Evolutionary conservation across 1,284 basidiomycete species (phyloP).

Genomic region (Meripilus lineatus): DNA sequence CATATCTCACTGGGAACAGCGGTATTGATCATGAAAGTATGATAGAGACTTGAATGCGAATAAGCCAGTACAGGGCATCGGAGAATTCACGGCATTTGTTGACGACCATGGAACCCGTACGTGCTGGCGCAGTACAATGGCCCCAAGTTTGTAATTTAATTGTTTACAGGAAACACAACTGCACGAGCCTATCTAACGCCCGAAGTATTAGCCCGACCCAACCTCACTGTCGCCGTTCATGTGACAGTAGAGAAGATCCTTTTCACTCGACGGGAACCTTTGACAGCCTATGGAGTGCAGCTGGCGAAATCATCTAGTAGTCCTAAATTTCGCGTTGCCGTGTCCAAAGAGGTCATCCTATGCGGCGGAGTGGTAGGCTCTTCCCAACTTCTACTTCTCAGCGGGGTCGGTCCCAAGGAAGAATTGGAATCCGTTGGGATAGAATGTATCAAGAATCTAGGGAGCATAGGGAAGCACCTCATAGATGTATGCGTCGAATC

Average conservation of each 20-base stretch:
- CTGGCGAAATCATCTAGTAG: conserved; percentile 16
- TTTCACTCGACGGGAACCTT: conserved; percentile 12
- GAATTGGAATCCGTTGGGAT: conserved; percentile 34
- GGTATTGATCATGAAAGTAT: background rate
- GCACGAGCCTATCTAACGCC: conserved; percentile 35
- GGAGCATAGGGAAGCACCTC: conserved; percentile 41
- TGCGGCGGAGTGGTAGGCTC: conserved; percentile 40
- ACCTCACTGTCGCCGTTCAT: conserved; percentile 35
- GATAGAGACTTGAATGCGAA: conserved; percentile 29
- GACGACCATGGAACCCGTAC: conserved; percentile 30
- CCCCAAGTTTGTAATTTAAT: too few species aligned
- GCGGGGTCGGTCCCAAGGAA: conserved; percentile 39
- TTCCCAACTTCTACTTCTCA: conserved; percentile 44
- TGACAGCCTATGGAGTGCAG: conserved; percentile 24
- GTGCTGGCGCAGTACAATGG: too few species aligned
- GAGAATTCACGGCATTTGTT: conserved; percentile 21
- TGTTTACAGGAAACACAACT: conserved; percentile 21
- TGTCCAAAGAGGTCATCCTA: conserved; percentile 35
- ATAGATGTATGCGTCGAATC: conserved; percentile 26
- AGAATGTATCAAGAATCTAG: conserved; percentile 30
- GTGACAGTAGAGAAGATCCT: conserved; percentile 25
- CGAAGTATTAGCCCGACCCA: conserved; percentile 30
- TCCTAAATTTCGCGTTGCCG: conserved; percentile 24
- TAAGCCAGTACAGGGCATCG: conserved; percentile 22
- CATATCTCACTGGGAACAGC: too few species aligned